Evolutionary conservation across 768 basidiomycete genomes (phyloP), one percentile per base, ranked within the genome.

Genomic region (Collybia sordida): DNA sequence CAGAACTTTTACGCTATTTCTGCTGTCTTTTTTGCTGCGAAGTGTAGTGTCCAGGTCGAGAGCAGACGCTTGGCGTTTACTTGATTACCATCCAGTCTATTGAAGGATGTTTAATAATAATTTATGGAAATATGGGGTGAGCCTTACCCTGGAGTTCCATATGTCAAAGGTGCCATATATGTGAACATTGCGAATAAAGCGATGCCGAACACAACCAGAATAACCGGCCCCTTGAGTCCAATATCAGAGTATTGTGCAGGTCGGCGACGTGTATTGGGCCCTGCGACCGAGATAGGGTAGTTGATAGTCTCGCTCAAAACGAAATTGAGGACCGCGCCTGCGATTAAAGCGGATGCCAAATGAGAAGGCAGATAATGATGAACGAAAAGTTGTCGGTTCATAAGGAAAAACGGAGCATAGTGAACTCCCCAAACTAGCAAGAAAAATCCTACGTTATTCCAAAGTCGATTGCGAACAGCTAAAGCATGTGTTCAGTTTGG

Each of bases 291-390:
- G 52, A 95, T 78, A 3, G 95, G 95, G 67, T 85, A 95, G 73
- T 97, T 94, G 66, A 97, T 86, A 1, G 85, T 85, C 57, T 97
- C 95, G 28, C 90, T 90, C 43, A 95, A 68, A 50, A 96, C 78
- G 64, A 94, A 98, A 72, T 89, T 90, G 59, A 98, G 75, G 15
- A 97, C 88, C 4, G 93, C 81, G 37, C 97, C 97, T 35, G 96
- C 93, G 50, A 98, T 83, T 50, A 98, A 77, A 11, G 93, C 88
- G 12, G 93, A 95, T 11, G 90, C 87, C 36, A 99, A 78, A 64
- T 99, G 97, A 0, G 96, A 96, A 12, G 96, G 96, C 3, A 99
- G 85, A 67, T 99, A 99, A 67, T 97, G 95, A 66, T 99, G 97
- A 21, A 99, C 74, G 79, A 99, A 99, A 37, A 95, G 78, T 62